Conservation (phyloP, 1,139 yeast species). For the Petasospora rhodanensis region DNA sequence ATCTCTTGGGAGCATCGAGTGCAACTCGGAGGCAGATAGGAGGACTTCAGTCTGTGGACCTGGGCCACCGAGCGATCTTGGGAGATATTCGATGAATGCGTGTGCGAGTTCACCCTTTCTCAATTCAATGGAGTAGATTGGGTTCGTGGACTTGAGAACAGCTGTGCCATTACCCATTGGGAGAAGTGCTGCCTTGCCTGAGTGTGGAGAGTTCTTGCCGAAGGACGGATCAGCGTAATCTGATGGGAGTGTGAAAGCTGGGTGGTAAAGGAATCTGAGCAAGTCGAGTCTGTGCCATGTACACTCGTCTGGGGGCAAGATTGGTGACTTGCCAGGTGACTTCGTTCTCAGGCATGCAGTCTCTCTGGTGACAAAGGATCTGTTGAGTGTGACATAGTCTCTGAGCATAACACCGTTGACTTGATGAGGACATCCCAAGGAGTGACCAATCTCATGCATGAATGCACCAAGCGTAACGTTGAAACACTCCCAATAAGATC, state of each 20-base stretch:
- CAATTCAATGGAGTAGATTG: conserved; percentile 68
- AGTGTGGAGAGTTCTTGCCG: conserved; percentile 8
- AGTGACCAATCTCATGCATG: conserved; percentile 92
- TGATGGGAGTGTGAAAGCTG: conserved; percentile 65
- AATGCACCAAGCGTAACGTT: conserved; percentile 89
- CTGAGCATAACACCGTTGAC: conserved; percentile 86
- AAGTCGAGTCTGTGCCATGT: conserved; percentile 85
- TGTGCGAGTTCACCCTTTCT: conserved; percentile 62
- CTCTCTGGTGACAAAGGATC: conserved; percentile 79
- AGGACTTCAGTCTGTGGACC: conserved; percentile 54
- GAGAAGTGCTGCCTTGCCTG: conserved; percentile 36
- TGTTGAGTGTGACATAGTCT: conserved; percentile 74
- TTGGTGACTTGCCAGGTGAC: conserved; percentile 41
- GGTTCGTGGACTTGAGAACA: conserved; percentile 49
- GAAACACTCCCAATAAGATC: conserved; percentile 86
- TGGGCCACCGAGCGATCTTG: conserved; percentile 49
- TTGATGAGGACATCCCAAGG: conserved; percentile 89
- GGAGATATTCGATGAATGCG: conserved; percentile 56
- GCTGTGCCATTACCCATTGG: conserved; percentile 46
- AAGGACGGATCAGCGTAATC: conserved; percentile 43
- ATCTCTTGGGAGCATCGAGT: conserved; percentile 37
- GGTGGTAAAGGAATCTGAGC: conserved; percentile 74
- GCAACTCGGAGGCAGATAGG: conserved; percentile 45
- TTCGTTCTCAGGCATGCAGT: conserved; percentile 49
- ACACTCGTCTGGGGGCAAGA: conserved; percentile 64